These are phyloP conservation scores for Clitoria ternatea DNA, from an alignment of 306 rosid genomes.

Conservation along the genomic window DNA sequence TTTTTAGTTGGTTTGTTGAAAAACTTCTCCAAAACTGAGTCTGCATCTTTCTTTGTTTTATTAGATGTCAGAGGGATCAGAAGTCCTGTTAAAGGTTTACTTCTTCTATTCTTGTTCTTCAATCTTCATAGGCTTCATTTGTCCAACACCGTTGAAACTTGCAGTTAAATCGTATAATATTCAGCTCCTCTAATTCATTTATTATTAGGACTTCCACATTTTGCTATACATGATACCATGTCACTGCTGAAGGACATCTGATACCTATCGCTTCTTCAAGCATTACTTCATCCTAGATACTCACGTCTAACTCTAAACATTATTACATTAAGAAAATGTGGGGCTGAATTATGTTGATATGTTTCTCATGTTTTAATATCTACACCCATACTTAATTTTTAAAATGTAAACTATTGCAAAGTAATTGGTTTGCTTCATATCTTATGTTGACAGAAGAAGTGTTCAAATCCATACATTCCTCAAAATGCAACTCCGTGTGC, in stretches of 20 bases:
- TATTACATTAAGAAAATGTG: background rate
- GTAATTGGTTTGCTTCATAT: background rate
- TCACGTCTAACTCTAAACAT: background rate
- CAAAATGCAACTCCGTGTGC: constrained; percentile 66
- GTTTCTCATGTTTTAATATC: constrained; percentile 14
- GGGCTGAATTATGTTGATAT: background rate
- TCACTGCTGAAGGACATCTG: background rate
- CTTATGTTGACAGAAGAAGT: constrained; percentile 36
- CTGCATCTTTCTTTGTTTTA: background rate
- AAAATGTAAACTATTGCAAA: background rate
- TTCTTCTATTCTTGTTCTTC: background rate
- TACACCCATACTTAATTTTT: background rate
- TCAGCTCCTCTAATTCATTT: background rate
- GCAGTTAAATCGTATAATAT: background rate
- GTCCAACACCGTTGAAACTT: background rate
- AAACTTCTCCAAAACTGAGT: background rate
- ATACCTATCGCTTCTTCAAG: background rate
- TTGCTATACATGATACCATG: background rate
- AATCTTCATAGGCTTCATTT: background rate
- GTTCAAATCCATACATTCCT: constrained; percentile 41
- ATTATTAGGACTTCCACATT: constrained; percentile 1
- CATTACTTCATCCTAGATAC: background rate
- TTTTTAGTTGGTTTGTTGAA: background rate
- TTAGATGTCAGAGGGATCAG: background rate
- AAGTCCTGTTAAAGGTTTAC: background rate